These are phyloP conservation scores for Melanogaster broomeanus DNA, from an alignment of 768 basidiomycete genomes.

Conservation along the genomic window DNA sequence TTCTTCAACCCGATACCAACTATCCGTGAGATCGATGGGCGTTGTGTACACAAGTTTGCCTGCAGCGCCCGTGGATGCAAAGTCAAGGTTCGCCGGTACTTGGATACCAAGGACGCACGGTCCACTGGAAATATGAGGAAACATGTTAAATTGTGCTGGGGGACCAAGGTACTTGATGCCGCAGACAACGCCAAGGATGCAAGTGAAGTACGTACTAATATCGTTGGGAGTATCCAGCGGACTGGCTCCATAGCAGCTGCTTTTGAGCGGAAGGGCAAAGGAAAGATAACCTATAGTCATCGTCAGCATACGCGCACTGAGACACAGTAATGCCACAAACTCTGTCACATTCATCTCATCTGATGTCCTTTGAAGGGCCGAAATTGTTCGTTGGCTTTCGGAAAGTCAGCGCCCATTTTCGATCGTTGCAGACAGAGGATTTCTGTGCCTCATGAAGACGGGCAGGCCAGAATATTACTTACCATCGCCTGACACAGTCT, in stretches of 20 bases:
- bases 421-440: conserved; percentile 22
- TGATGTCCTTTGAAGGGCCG: conserved; percentile 7
- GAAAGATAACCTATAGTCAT: too few relatives aligned
- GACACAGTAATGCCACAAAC: conserved; percentile 12
- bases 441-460: conserved; percentile 19
- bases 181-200: too few relatives aligned
- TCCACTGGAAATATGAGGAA: too few relatives aligned
- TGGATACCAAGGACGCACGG: too few relatives aligned
- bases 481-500: too few relatives aligned
- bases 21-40: conserved; percentile 19
- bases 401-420: conserved; percentile 22
- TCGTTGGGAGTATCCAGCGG: conserved; percentile 26
- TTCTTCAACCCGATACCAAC: conserved; percentile 21
- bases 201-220: conserved; percentile 10
- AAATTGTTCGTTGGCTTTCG: conserved; percentile 24
- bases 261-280: too few relatives aligned
- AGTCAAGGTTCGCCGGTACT: too few relatives aligned
- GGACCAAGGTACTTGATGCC: too few relatives aligned
- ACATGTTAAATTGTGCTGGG: too few relatives aligned
- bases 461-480: conserved; percentile 11
- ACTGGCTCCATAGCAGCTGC: conserved; percentile 23
- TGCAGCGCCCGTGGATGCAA: conserved; percentile 22
- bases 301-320: too few relatives aligned
- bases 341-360: neutral
- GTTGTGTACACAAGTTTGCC: conserved; percentile 21